These are phyloP conservation scores for Pythium aphanidermatum DNA, from an alignment of 352 stramenopile genomes.

Conservation along the genomic window DNA sequence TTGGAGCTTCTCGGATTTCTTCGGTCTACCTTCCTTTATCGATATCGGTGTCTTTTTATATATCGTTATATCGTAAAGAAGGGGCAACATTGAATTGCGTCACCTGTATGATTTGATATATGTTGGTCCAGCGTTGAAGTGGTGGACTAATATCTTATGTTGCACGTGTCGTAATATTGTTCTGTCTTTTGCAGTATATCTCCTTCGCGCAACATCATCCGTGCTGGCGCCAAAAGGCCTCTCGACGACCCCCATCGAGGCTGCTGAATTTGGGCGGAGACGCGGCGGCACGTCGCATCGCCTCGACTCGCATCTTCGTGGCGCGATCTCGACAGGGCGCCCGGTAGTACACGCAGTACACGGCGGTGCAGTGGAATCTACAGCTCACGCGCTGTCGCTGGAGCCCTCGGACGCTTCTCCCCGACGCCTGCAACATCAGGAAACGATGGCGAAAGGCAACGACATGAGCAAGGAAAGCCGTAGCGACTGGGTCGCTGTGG, in stretches of 20 bases:
- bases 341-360: too few species aligned
- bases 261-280: constrained; percentile 9
- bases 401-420: not conserved
- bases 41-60: not conserved
- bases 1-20: too few species aligned
- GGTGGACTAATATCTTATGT: constrained; percentile 6
- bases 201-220: not conserved
- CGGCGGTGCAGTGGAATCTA: too few species aligned
- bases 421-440: too few species aligned
- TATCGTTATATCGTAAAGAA: not conserved
- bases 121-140: not conserved
- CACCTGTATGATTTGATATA: constrained; percentile 1
- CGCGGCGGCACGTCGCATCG: not conserved
- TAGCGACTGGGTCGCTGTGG: constrained; percentile 70
- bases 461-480: constrained; percentile 49
- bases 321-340: too few species aligned
- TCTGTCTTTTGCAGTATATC: constrained; percentile 8
- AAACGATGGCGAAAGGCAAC: not conserved
- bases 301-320: not conserved
- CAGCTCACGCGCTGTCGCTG: not conserved
- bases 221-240: constrained; percentile 16
- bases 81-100: not conserved
- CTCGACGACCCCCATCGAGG: not conserved
- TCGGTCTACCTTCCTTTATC: not conserved
- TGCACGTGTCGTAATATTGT: not conserved